phyloP scores from a whole-genome alignment of 164 flowering plant species.

The Stephania japonica region DNA sequence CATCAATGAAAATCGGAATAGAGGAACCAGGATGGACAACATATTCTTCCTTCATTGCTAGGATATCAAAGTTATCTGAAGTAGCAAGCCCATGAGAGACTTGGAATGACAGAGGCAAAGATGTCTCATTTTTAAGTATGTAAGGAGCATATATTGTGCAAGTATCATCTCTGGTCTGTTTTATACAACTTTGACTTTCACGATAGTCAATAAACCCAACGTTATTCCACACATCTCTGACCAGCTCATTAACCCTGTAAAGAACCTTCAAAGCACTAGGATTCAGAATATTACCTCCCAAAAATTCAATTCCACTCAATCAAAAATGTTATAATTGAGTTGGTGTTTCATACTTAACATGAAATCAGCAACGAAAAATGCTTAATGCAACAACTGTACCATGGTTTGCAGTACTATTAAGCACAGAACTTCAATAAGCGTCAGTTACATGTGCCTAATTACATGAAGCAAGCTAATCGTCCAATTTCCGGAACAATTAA shows the following conservation, averaged over 20 bases:
- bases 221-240: slow-evolving; percentile 47
- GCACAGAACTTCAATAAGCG: background rate
- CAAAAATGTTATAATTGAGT: background rate
- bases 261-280: slow-evolving; percentile 35
- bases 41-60: slow-evolving; percentile 27
- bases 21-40: slow-evolving; percentile 61
- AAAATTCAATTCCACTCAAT: background rate
- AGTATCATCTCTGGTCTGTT: slow-evolving; percentile 28
- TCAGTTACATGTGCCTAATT: background rate
- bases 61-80: slow-evolving; percentile 29
- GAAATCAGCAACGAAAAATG: background rate
- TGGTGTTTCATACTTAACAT: background rate
- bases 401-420: background rate
- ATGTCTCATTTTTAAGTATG: slow-evolving; percentile 76
- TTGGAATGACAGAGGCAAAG: slow-evolving; percentile 59
- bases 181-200: slow-evolving; percentile 21
- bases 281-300: background rate
- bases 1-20: slow-evolving; percentile 60
- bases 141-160: slow-evolving; percentile 68
- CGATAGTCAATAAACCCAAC: slow-evolving; percentile 22
- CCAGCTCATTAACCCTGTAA: slow-evolving; percentile 61
- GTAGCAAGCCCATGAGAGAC: slow-evolving; percentile 32
- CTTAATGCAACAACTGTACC: background rate
- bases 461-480: background rate
- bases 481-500: background rate